phyloP scores from a whole-genome alignment of 371 early-diverging fungal species.

The Neoconidiobolus thromboides region DNA sequence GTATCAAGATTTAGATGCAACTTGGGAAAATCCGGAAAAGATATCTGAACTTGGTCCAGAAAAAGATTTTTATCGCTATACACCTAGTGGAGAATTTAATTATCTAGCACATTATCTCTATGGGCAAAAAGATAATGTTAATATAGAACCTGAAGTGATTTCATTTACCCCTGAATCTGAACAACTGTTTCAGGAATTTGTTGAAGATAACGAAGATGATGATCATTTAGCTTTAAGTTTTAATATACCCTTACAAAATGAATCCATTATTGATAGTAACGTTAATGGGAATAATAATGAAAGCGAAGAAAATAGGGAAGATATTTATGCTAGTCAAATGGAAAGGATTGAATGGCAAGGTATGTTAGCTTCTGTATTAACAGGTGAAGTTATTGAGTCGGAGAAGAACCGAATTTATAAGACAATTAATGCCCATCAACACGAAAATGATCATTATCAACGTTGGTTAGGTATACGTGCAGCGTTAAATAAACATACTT shows the following conservation, averaged over 20 bases:
- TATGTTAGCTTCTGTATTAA: slow-evolving; percentile 65
- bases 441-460: slow-evolving; percentile 32
- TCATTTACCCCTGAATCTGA: background rate
- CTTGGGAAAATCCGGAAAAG: background rate
- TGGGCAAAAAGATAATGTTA: background rate
- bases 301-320: background rate
- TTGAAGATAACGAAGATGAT: background rate
- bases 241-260: background rate
- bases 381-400: slow-evolving; percentile 67
- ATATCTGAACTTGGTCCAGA: no score
- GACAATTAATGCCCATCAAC: slow-evolving; percentile 23
- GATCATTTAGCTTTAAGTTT: background rate
- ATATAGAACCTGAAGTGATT: background rate
- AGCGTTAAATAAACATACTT: slow-evolving; percentile 32
- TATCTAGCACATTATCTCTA: background rate
- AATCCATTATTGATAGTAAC: background rate
- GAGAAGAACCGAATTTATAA: slow-evolving; percentile 51
- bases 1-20: background rate
- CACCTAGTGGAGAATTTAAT: slow-evolving; percentile 3
- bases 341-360: slow-evolving; percentile 67
- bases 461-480: slow-evolving; percentile 63
- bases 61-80: background rate
- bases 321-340: slow-evolving; percentile 26
- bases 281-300: background rate
- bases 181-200: background rate